Conservation (phyloP, 352 stramenopile species). For the Pythium periplocum region DNA sequence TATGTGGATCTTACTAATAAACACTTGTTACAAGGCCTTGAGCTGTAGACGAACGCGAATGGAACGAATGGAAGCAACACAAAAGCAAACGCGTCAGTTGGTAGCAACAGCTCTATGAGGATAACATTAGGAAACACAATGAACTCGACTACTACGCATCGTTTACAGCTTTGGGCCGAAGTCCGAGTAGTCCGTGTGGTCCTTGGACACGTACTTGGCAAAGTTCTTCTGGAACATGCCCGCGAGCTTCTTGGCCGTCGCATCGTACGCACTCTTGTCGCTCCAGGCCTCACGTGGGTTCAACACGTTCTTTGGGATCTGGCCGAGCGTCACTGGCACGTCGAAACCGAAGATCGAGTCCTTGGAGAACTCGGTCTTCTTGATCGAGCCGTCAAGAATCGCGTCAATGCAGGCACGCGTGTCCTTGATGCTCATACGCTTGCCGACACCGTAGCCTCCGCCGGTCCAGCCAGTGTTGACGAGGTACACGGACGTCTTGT, state of each 20-base stretch:
- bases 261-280: slow-evolving; percentile 91
- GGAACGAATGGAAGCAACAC: too few species aligned
- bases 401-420: slow-evolving; percentile 95
- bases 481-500: slow-evolving; percentile 93
- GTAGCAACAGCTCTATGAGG: too few species aligned
- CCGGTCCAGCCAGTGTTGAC: slow-evolving; percentile 98
- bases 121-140: too few species aligned
- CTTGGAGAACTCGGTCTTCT: slow-evolving; percentile 76
- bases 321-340: slow-evolving; percentile 85
- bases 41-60: slow-evolving; percentile 5
- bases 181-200: slow-evolving; percentile 94
- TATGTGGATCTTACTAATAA: not conserved
- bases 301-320: slow-evolving; percentile 86
- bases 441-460: slow-evolving; percentile 93
- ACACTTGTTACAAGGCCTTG: too few species aligned
- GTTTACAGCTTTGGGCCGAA: slow-evolving; percentile 89
- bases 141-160: too few species aligned
- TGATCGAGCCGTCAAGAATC: slow-evolving; percentile 95
- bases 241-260: slow-evolving; percentile 89
- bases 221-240: slow-evolving; percentile 97
- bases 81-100: too few species aligned
- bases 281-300: slow-evolving; percentile 92
- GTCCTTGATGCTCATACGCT: slow-evolving; percentile 97
- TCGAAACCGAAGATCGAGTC: slow-evolving; percentile 95
- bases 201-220: slow-evolving; percentile 92